Base-by-base conservation (phyloP, 352 stramenopile genomes). In the Paralagenidium karlingii region DNA sequence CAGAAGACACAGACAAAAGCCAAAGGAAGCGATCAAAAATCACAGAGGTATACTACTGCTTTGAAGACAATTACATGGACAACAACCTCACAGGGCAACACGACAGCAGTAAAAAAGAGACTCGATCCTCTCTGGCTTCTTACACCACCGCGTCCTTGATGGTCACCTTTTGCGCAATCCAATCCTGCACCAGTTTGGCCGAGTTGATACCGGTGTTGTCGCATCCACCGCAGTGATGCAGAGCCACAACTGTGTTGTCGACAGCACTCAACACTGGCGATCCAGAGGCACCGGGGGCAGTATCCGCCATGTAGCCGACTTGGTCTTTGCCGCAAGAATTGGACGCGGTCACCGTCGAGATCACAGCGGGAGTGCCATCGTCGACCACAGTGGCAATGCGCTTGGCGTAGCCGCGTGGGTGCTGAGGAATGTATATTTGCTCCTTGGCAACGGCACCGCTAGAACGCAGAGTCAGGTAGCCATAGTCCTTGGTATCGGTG, bases 381-480 rank as follows among this genome's bases (percentile, higher is more conserved):
- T 66, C 59, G 43, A 66, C 56, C 37, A 49, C 58, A 47, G 60
- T 76, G 22, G 67, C 64, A 30, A 83, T 79, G 25, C 65, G 63
- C 47, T 78, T 82, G 5, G 67, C 56, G 9, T 74, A 64, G 28
- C 69, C 68, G 20, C 63, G 34, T 16, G 73, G 73, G 34, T 86
- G 68, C 46, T 82, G 68, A 18, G 69, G 68, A 36, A 86, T 74
- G 60, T 79, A 87, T 40, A 87, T 80, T 34, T 59, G 22, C 15
- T 88, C 75, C 5, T 60, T 45, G 12, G 68, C 30, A 24, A 55
- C 39, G 8, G 73, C 45, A 18, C 53, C 61, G 5, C 63, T 60
- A 9, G 60, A 60, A 18, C 73, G 63, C 18, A 83, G 57, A 41
- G 74, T 62, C 20, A 84, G 47, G 53, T 82, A 84, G 2, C 69